Base-by-base conservation (phyloP, 2,329 filamentous ascomycete genomes). In the Aspergillus aculeatus region DNA sequence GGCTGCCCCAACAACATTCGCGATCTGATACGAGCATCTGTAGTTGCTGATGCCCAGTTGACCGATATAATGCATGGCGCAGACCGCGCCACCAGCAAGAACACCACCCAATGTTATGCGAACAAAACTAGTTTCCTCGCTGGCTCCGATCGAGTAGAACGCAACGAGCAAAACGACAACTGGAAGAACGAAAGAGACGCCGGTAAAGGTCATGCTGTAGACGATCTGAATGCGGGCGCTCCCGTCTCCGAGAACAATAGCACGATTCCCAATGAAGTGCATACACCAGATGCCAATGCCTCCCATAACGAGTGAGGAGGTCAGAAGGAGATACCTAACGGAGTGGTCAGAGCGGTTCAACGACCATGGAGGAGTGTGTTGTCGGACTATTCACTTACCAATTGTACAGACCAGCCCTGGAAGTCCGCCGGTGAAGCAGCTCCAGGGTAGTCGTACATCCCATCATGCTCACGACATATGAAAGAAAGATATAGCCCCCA, bases 11-110 rank as follows among this genome's bases (percentile, higher is more conserved):
- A 88, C 77, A 16, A 96, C 83, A 69, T 86, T 86, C 23, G 76
- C 77, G 14, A 78, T 70, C 3, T 77, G 74, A 66, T 93, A 92
- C 11, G 80, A 76, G 66, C 90, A 88, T 4, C 72, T 75, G 70
- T 95, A 96, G 72, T 96, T 94, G 29, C 82, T 82, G 62, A 94
- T 92, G 35, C 91, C 91, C 32, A 89, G 84, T 71, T 96, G 92
- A n/a, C 91, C 91, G 19, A 94, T 80, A 69, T 95, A 96, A 73
- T 96, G 90, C 91, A 96, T 95, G 32, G 89, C 89, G 61, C 89
- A 91, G 53, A 95, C 88, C 23, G 90, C 88, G 5, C 86, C 80
- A 14, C 92, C 92, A 1, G 89, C 89, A 48, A 93, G 80, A 1
- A 86, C 70, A 6, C 91, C 91, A 9, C 89, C 88, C 5, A 85